Base-by-base conservation (phyloP, 2,329 filamentous ascomycete species). In the Dryadomyces quercus-mongolicae region DNA sequence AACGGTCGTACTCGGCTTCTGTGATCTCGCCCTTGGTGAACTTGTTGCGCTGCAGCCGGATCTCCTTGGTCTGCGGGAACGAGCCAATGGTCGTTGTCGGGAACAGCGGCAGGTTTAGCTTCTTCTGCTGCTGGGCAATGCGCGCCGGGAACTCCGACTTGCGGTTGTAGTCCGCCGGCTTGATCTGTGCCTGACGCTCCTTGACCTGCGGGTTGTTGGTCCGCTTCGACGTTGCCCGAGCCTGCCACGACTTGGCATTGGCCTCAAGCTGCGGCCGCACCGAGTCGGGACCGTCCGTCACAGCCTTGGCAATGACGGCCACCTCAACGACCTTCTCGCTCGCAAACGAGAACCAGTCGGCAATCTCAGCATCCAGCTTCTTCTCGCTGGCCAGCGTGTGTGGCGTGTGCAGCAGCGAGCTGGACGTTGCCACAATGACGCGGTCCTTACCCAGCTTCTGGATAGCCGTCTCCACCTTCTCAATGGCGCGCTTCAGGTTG, bases 21-120 rank as follows among this genome's bases (percentile, higher is more conserved):
- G 85, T 91, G 73, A 98, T 97, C 74, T 97, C 91, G 68, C 86
- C 87, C 85, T 98, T 98, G 80, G 91, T 95, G 79, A 96, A 89
- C 81, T 93, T 95, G 83, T 93, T 95, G 68, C 93, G 88, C 76
- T 91, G 84, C 65, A 94, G 76, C 76, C 93, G 90, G 76, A 98
- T 98, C 74, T 97, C 89, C 81, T 92, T 91, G 72, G 93, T 98
- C 81, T 98, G 93, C 64, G 93, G 93, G 88, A 98, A 98, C 55
- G 92, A 97, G 64, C 93, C 93, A 63, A 98, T 98, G 70, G 93
- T 98, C 71, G 93, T 98, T 69, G 93, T 98, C 61, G 93, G 93
- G 88, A 98, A 98, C 62, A 92, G 79, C 63, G 93, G 93, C 58
- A 98, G 87, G 69, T 87, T 91, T 68, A 98, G 87, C 74, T 88